Conservation (phyloP, 331 rosid genomes). For the Telfairia occidentalis region DNA sequence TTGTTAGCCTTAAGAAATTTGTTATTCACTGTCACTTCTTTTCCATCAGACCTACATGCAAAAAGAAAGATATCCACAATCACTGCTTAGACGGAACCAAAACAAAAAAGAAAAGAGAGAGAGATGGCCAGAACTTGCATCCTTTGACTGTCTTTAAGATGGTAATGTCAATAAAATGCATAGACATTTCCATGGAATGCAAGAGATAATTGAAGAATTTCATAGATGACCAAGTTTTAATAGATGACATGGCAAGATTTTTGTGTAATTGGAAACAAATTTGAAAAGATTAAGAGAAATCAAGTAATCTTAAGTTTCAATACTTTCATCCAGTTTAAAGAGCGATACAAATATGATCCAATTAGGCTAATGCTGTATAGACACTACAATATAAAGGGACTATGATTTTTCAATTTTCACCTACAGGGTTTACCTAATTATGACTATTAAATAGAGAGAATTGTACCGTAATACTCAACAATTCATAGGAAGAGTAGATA, state of each 20-base stretch:
- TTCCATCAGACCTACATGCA: constrained; percentile 60
- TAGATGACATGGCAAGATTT: neutral
- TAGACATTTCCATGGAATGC: neutral
- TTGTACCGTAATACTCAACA: neutral
- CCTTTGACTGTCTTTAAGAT: neutral
- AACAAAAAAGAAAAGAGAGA: neutral
- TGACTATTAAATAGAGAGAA: neutral
- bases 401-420: neutral
- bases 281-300: neutral
- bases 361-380: neutral
- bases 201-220: neutral
- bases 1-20: constrained; percentile 67
- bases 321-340: neutral
- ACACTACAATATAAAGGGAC: neutral
- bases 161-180: neutral
- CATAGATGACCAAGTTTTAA: neutral
- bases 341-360: neutral
- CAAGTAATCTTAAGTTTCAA: neutral
- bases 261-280: neutral
- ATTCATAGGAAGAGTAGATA: neutral
- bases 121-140: neutral
- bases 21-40: constrained; percentile 77
- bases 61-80: neutral
- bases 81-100: neutral
- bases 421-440: neutral